Conservation (phyloP, 2,329 filamentous ascomycete genomes). For the Atkinsonella texensis region DNA sequence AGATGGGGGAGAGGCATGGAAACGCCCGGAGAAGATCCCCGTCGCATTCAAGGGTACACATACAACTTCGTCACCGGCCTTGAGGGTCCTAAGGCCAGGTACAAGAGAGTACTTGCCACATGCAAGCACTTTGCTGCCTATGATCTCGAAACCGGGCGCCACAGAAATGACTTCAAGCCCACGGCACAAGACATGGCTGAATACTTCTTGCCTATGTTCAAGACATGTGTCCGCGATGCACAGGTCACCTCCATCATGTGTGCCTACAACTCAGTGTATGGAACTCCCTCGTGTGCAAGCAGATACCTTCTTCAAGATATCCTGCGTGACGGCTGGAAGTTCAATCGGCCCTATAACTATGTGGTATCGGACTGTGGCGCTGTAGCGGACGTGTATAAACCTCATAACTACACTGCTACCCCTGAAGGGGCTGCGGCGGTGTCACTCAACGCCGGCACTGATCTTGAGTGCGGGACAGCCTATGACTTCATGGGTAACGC, state of each 20-base stretch:
- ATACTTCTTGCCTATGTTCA: constrained; percentile 56
- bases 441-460: constrained; percentile 22
- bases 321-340: constrained; percentile 53
- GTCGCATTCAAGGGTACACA: constrained; percentile 37
- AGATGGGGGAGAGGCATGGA: constrained; percentile 51
- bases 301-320: constrained; percentile 50
- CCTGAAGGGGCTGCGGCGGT: constrained; percentile 22
- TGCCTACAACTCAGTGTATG: constrained; percentile 53
- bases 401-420: constrained; percentile 26
- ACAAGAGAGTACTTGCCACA: constrained; percentile 35
- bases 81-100: constrained; percentile 21
- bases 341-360: constrained; percentile 47
- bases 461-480: constrained; percentile 10
- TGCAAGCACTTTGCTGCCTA: constrained; percentile 50
- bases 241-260: constrained; percentile 49
- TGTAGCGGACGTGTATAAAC: constrained; percentile 41
- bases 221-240: constrained; percentile 47
- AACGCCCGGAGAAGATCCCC: constrained; percentile 46
- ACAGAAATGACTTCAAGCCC: constrained; percentile 44
- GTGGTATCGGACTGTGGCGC: constrained; percentile 56
- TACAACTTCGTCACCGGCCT: constrained; percentile 20
- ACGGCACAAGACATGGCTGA: constrained; percentile 51
- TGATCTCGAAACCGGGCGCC: constrained; percentile 39
- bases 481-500: constrained; percentile 17
- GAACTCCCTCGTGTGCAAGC: constrained; percentile 51